A percentile compares a stretch with the other conserved stretches of the same genome.
These are phyloP conservation scores for Aspergillus tubingensis DNA, from an alignment of 2,329 filamentous ascomycete genomes.

Conservation along the genomic window DNA sequence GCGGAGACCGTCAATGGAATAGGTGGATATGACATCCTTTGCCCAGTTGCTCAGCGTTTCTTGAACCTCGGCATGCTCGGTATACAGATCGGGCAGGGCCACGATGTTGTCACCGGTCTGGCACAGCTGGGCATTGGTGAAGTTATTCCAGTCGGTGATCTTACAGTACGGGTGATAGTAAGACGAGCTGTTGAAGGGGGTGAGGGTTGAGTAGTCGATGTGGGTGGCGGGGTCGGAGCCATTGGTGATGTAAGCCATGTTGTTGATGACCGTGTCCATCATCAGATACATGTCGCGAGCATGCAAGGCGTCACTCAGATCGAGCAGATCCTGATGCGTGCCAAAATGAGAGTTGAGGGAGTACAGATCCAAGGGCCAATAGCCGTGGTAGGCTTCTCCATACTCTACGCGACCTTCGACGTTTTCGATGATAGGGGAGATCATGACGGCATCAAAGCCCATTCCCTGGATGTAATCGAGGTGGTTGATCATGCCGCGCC, in stretches of 20 bases:
- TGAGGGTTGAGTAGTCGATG: constrained; percentile 29
- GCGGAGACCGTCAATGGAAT: constrained; percentile 54
- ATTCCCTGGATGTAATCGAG: constrained; percentile 55
- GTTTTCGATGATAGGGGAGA: constrained; percentile 47
- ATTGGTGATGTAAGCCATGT: constrained; percentile 43
- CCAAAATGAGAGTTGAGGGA: constrained; percentile 53
- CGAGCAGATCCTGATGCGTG: constrained; percentile 49
- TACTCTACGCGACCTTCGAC: constrained; percentile 40
- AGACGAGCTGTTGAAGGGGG: constrained; percentile 29
- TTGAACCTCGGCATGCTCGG: constrained; percentile 45
- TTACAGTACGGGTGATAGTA: constrained; percentile 34
- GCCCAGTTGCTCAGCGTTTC: constrained; percentile 48
- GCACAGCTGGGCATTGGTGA: constrained; percentile 44
- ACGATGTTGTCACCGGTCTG: constrained; percentile 55
- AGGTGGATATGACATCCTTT: constrained; percentile 43
- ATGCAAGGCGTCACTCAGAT: constrained; percentile 50
- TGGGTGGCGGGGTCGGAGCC: constrained; percentile 26
- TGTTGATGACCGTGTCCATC: constrained; percentile 56
- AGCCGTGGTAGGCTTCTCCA: constrained; percentile 53
- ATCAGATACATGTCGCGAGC: constrained; percentile 53
- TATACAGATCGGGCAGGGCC: constrained; percentile 50
- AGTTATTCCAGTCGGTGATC: constrained; percentile 38
- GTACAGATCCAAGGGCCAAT: constrained; percentile 53
- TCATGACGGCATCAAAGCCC: constrained; percentile 53
- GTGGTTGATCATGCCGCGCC: constrained; percentile 50